phyloP scores from a whole-genome alignment of 2,329 filamentous ascomycete species.

The Westerdykella sp. region DNA sequence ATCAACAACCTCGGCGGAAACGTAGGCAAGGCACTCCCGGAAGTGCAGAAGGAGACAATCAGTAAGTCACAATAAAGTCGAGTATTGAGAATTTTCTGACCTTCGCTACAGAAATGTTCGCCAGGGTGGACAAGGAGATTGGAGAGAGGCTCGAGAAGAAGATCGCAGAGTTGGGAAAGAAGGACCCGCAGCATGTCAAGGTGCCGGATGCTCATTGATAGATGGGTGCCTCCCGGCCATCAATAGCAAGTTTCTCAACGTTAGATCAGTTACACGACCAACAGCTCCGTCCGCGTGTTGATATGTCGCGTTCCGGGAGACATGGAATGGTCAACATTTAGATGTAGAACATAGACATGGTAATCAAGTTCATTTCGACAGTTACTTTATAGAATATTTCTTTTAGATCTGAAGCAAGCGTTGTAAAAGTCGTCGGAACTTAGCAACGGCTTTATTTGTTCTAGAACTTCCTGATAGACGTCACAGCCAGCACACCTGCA shows the following conservation, averaged over 20 bases:
- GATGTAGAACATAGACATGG: too few species aligned
- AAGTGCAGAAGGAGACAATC: slow-evolving; percentile 18
- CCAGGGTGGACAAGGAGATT: slow-evolving; percentile 13
- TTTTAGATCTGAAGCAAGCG: too few species aligned
- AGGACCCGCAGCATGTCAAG: slow-evolving; percentile 9
- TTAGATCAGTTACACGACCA: neutral
- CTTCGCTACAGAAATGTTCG: slow-evolving; percentile 10
- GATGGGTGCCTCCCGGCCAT: neutral
- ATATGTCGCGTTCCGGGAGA: too few species aligned
- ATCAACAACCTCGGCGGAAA: slow-evolving; percentile 20
- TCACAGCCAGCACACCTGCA: too few species aligned
- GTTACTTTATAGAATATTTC: too few species aligned
- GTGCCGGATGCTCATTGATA: slow-evolving; percentile 4
- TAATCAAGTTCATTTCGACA: too few species aligned
- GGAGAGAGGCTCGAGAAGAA: slow-evolving; percentile 10
- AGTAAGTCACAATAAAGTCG: slow-evolving; percentile 4
- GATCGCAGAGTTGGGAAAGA: slow-evolving; percentile 6
- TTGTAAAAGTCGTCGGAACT: too few species aligned
- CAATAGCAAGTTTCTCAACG: neutral
- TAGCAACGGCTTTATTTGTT: too few species aligned
- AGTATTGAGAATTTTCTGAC: neutral
- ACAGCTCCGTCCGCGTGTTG: too few species aligned
- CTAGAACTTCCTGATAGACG: too few species aligned
- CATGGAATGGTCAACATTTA: too few species aligned
- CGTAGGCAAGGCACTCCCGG: slow-evolving; percentile 13